Percentiles rank a stretch among this genome's conserved stretches.
phyloP scores from a whole-genome alignment of 2,329 filamentous ascomycete genomes.

The Pseudocercospora fijiensis region DNA sequence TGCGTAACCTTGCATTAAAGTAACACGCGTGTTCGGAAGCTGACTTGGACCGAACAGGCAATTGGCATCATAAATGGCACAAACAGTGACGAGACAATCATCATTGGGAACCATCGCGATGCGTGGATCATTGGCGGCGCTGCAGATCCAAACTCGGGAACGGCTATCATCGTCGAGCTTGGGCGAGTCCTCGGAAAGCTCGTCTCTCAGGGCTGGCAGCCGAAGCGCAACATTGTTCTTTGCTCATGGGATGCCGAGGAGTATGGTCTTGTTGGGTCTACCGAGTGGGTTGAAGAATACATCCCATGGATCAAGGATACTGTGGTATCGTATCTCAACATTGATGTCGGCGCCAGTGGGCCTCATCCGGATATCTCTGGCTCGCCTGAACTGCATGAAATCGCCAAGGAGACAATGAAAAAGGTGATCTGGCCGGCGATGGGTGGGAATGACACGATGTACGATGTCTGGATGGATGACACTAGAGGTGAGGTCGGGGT shows the following conservation, averaged over 20 bases:
- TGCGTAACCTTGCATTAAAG: not conserved
- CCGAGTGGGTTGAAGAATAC: constrained; percentile 53
- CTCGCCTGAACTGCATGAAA: not conserved
- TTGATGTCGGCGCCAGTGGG: not conserved
- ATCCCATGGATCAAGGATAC: constrained; percentile 24
- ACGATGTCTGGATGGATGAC: not conserved
- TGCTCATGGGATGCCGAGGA: constrained; percentile 48
- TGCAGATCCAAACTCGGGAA: not conserved
- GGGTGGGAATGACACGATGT: not conserved
- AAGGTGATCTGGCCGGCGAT: not conserved
- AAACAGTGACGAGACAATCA: not conserved
- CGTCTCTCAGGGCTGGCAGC: constrained; percentile 52
- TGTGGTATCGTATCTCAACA: not conserved
- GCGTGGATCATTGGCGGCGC: not conserved
- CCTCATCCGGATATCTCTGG: not conserved
- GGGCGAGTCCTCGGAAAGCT: constrained; percentile 52
- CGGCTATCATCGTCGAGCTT: constrained; percentile 40
- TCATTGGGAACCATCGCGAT: not conserved
- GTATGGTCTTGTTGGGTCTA: constrained; percentile 43
- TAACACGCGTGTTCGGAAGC: not conserved
- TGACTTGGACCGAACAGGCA: not conserved
- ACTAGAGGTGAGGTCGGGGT: not conserved
- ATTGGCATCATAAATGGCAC: not conserved
- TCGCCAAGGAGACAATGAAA: not conserved
- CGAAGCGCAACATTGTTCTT: constrained; percentile 51